Percentiles rank a stretch among this genome's conserved stretches.
phyloP scores from a whole-genome alignment of 257 asterid genomes.

The Apocynum venetum region DNA sequence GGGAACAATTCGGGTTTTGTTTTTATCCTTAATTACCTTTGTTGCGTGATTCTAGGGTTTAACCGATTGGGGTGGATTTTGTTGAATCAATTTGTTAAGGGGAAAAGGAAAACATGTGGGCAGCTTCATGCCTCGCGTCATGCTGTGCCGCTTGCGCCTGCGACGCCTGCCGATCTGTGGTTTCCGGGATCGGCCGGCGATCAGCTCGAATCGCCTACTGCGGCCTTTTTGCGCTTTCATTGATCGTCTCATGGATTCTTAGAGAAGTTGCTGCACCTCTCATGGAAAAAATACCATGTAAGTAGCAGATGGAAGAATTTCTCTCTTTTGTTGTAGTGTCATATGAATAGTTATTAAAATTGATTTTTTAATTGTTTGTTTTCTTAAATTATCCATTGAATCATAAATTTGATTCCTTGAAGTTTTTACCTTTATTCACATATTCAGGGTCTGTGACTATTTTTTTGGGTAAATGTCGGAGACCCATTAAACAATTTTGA shows the following conservation, averaged over 20 bases:
- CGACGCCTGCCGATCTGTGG: conserved; percentile 69
- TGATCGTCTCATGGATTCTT: conserved; percentile 80
- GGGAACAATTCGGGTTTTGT: background rate
- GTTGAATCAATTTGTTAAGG: background rate
- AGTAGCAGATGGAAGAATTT: conserved; percentile 9
- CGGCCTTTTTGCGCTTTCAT: conserved; percentile 75
- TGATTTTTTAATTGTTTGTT: background rate
- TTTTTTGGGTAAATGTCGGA: background rate
- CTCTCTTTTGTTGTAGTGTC: background rate
- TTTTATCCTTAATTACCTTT: background rate
- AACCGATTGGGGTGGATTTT: background rate
- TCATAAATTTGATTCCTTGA: background rate
- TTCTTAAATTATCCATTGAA: background rate
- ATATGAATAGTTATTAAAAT: background rate
- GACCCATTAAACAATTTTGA: background rate
- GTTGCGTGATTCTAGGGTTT: conserved; percentile 2
- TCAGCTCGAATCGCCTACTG: conserved; percentile 90
- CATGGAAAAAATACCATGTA: conserved; percentile 83
- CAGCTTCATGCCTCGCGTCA: conserved; percentile 84
- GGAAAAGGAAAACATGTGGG: conserved; percentile 54
- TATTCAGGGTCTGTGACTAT: background rate
- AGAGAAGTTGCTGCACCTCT: conserved; percentile 90
- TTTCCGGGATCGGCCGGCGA: conserved; percentile 76
- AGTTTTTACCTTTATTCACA: background rate
- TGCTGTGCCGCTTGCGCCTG: conserved; percentile 88